Evolutionary conservation across 148 eudicot genomes (phyloP).

Genomic region (Drosera capensis): DNA sequence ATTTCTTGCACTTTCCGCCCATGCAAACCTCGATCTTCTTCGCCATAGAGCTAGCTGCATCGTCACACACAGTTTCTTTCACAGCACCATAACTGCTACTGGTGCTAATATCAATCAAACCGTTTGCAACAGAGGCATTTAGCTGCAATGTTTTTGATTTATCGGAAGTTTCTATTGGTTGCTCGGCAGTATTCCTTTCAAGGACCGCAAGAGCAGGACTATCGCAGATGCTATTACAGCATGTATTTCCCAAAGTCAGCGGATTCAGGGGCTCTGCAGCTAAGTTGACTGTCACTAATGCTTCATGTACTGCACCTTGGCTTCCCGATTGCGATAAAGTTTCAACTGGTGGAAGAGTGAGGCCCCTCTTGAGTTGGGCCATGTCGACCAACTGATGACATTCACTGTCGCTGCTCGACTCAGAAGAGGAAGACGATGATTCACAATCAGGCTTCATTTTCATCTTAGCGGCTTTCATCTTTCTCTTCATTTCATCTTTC

Average conservation of each 20-base stretch:
- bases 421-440: conserved; percentile 59
- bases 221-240: neutral
- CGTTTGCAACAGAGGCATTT: neutral
- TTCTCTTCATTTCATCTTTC: conserved; percentile 29
- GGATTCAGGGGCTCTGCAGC: neutral
- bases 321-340: conserved; percentile 1
- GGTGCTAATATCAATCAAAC: no score
- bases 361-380: conserved; percentile 14
- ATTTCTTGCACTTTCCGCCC: conserved; percentile 88
- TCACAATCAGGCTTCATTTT: conserved; percentile 11
- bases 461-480: conserved; percentile 9
- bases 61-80: no score
- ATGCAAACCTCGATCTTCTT: conserved; percentile 76
- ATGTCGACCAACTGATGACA: conserved; percentile 44
- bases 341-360: conserved; percentile 4
- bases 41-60: neutral
- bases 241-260: neutral
- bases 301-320: no score
- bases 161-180: no score
- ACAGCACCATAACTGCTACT: neutral
- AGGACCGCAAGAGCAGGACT: no score
- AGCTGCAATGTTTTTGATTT: no score
- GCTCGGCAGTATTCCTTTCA: no score
- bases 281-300: no score
- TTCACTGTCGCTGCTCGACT: conserved; percentile 72